Evolutionary conservation across 106 monocot genomes (phyloP).

Genomic region (Dendrobium chrysotoxum): DNA sequence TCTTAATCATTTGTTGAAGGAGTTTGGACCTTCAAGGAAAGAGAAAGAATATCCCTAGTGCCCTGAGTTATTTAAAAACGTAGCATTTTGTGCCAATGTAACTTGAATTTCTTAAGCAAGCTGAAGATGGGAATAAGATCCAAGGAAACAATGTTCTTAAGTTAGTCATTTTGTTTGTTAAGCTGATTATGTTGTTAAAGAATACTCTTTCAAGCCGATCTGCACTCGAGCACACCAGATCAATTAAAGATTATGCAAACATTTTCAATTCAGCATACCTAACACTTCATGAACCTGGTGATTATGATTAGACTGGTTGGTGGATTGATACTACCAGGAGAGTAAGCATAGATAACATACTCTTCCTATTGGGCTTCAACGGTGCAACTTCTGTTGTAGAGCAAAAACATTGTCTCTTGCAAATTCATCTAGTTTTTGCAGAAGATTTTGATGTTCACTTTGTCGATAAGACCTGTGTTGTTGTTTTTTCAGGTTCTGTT

Average conservation of each 20-base stretch:
- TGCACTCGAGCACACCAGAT: not conserved
- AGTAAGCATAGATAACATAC: constrained; percentile 26
- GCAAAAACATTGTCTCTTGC: constrained; percentile 31
- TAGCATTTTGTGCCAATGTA: constrained; percentile 56
- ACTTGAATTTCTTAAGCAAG: constrained; percentile 52
- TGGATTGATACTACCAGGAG: constrained; percentile 12
- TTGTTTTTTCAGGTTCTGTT: constrained; percentile 34
- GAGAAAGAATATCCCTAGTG: constrained; percentile 53
- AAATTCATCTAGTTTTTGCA: constrained; percentile 32
- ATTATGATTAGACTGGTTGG: not conserved
- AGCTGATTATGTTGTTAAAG: constrained; percentile 21
- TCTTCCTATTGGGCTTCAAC: constrained; percentile 64
- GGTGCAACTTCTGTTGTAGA: constrained; percentile 16
- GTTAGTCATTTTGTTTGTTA: constrained; percentile 51
- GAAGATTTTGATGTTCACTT: too few species aligned
- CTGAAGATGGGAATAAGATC: constrained; percentile 20
- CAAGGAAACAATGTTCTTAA: constrained; percentile 60
- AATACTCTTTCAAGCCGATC: not conserved
- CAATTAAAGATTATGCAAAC: constrained; percentile 30
- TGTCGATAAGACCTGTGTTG: constrained; percentile 49
- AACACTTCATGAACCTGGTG: too few species aligned
- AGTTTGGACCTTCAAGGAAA: constrained; percentile 63
- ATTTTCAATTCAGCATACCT: constrained; percentile 32
- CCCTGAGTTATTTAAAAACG: constrained; percentile 53
- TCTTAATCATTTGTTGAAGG: constrained; percentile 70